Conservation (phyloP, 148 eudicot genomes). For the Pouteria glomerata region DNA sequence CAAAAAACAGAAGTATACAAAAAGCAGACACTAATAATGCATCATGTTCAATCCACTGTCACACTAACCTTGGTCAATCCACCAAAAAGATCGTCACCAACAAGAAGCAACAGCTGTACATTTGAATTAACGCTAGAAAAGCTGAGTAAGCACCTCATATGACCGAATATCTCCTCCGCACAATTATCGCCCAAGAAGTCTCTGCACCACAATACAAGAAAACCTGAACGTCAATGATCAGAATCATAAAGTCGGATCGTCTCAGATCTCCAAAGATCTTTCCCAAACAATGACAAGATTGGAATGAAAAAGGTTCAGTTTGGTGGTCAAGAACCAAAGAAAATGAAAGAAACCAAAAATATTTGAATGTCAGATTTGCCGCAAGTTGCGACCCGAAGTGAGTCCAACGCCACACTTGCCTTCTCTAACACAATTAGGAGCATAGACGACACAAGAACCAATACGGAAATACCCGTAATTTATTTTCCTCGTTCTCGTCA, state of each 20-base stretch:
- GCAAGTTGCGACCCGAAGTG: background rate
- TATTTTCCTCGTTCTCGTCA: background rate
- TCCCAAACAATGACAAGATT: background rate
- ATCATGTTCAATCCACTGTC: background rate
- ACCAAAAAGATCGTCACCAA: background rate
- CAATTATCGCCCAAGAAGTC: background rate
- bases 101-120: constrained; percentile 21
- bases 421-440: background rate
- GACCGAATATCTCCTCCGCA: constrained; percentile 19
- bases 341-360: background rate
- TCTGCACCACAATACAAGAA: background rate
- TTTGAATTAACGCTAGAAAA: constrained; percentile 15
- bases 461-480: no score
- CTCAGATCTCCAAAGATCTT: constrained; percentile 7
- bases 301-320: background rate
- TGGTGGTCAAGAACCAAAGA: background rate
- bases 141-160: constrained; percentile 33
- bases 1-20: no score
- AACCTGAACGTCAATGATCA: background rate
- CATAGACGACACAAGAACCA: background rate
- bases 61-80: constrained; percentile 11
- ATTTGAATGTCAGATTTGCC: background rate
- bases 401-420: background rate
- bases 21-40: background rate
- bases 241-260: background rate